A percentile compares a stretch with the other conserved stretches of the same genome.
Evolutionary conservation across 2,329 filamentous ascomycete species (phyloP).

Genomic region (Achaetomium macrosporum): DNA sequence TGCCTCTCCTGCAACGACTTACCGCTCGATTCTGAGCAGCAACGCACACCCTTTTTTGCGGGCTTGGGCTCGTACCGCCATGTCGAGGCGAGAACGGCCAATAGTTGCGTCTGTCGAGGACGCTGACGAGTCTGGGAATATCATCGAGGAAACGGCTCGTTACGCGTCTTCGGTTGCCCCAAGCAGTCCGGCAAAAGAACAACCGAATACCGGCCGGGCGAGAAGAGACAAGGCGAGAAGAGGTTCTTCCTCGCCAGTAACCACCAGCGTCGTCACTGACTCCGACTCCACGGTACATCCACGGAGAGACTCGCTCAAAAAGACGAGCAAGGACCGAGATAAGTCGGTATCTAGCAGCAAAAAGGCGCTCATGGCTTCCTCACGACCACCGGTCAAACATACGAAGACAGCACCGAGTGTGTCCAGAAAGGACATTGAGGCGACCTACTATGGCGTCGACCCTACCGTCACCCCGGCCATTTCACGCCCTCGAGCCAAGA

Average conservation of each 20-base stretch:
- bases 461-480: slow-evolving; percentile 28
- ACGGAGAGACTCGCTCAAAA: slow-evolving; percentile 28
- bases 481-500: slow-evolving; percentile 37
- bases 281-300: slow-evolving; percentile 41
- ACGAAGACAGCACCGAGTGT: slow-evolving; percentile 33
- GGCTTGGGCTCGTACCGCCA: slow-evolving; percentile 29
- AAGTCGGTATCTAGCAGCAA: slow-evolving; percentile 28
- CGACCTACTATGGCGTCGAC: slow-evolving; percentile 36
- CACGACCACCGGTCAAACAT: slow-evolving; percentile 32
- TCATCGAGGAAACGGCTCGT: slow-evolving; percentile 33
- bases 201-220: slow-evolving; percentile 47
- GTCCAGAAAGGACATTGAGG: slow-evolving; percentile 32
- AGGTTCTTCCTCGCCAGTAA: slow-evolving; percentile 33
- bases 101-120: slow-evolving; percentile 45
- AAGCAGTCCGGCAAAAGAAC: slow-evolving; percentile 40
- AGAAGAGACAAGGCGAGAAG: slow-evolving; percentile 37
- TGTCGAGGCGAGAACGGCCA: slow-evolving; percentile 35
- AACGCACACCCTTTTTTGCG: slow-evolving; percentile 9
- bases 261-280: slow-evolving; percentile 33
- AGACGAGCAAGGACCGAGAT: slow-evolving; percentile 28
- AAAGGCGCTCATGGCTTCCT: slow-evolving; percentile 24
- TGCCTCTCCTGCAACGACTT: slow-evolving; percentile 19
- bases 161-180: slow-evolving; percentile 44
- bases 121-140: slow-evolving; percentile 43
- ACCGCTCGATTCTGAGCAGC: slow-evolving; percentile 5